A percentile compares a stretch with the other conserved stretches of the same genome.
Evolutionary conservation across 1,284 basidiomycete genomes (phyloP).

Genomic region (Heterobasidion irregulare): DNA sequence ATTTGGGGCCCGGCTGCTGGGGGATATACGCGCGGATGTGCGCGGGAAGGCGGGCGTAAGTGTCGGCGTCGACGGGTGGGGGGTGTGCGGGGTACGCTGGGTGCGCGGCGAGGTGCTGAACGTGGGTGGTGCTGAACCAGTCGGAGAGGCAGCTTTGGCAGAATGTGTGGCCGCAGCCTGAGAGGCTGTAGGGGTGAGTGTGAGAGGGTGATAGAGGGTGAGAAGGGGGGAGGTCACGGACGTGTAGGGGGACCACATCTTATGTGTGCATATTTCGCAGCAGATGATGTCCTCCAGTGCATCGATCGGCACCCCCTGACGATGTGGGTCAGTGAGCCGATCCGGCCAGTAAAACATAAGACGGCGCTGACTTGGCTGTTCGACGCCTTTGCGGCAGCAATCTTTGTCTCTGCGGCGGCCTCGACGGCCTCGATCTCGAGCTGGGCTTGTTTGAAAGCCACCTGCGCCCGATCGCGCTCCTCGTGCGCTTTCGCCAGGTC

Average conservation of each 20-base stretch:
- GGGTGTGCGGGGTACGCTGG: constrained; percentile 32
- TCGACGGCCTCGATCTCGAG: too few species aligned
- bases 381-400: not conserved
- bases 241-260: constrained; percentile 60
- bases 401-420: too few species aligned
- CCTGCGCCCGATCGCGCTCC: not conserved
- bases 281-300: constrained; percentile 44
- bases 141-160: constrained; percentile 54
- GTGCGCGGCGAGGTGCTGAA: constrained; percentile 37
- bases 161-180: constrained; percentile 63
- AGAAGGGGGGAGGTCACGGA: constrained; percentile 23
- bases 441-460: not conserved
- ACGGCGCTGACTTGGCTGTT: not conserved
- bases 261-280: constrained; percentile 55
- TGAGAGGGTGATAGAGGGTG: not conserved
- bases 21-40: constrained; percentile 13
- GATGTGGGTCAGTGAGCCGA: not conserved
- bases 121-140: constrained; percentile 53
- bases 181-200: constrained; percentile 19
- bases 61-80: constrained; percentile 6
- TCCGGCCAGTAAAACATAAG: not conserved
- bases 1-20: constrained; percentile 31
- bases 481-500: not conserved
- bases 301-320: constrained; percentile 12
- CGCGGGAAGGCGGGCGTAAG: constrained; percentile 4